Evolutionary conservation across 2,329 filamentous ascomycete species (phyloP).

Genomic region (Escovopsis sp.): DNA sequence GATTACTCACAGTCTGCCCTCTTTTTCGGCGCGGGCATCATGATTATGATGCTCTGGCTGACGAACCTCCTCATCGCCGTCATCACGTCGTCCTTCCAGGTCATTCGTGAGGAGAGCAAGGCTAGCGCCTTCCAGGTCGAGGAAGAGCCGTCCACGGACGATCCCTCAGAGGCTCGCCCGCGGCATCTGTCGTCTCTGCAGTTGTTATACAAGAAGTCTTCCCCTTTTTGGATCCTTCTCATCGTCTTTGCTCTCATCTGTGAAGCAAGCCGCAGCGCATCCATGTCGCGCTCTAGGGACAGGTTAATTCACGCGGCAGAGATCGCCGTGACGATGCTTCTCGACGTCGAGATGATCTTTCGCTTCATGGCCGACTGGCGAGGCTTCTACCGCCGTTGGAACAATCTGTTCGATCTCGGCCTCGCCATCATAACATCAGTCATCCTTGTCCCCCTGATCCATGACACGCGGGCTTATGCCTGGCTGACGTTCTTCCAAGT

Average conservation of each 20-base stretch:
- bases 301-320: conserved; percentile 59
- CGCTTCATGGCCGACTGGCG: conserved; percentile 70
- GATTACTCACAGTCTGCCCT: conserved; percentile 79
- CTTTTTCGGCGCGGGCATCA: conserved; percentile 58
- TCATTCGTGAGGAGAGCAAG: conserved; percentile 92
- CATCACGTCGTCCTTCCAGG: conserved; percentile 95
- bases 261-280: conserved; percentile 61
- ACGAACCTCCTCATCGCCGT: conserved; percentile 90
- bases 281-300: conserved; percentile 48
- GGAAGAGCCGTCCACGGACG: conserved; percentile 30
- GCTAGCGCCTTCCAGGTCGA: conserved; percentile 81
- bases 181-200: conserved; percentile 40
- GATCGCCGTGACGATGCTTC: conserved; percentile 57
- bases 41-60: conserved; percentile 92
- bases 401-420: conserved; percentile 66
- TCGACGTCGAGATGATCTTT: conserved; percentile 69
- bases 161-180: conserved; percentile 22
- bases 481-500: conserved; percentile 94
- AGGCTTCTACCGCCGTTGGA: conserved; percentile 55
- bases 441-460: conserved; percentile 74
- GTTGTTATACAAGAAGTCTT: conserved; percentile 56
- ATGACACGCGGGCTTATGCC: conserved; percentile 57
- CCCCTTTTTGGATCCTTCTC: conserved; percentile 61
- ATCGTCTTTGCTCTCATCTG: conserved; percentile 70
- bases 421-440: conserved; percentile 70